These are phyloP conservation scores for Priceomyces carsonii DNA, from an alignment of 805 yeast genomes.

Conservation along the genomic window DNA sequence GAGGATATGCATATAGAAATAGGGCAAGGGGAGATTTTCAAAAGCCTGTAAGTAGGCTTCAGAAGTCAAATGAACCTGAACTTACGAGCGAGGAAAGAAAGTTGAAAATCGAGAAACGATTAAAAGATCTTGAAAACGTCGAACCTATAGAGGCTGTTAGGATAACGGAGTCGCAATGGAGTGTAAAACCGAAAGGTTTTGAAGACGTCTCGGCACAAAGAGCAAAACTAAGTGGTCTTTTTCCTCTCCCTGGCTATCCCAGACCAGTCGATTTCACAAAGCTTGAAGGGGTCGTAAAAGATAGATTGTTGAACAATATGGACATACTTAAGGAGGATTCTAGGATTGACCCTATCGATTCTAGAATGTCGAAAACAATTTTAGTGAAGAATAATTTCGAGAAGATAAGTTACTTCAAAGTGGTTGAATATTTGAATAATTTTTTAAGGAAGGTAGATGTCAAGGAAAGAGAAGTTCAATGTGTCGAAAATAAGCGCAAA, in stretches of 20 bases:
- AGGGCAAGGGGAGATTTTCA: constrained; percentile 1
- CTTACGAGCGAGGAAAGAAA: constrained; percentile 22
- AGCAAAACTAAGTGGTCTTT: constrained; percentile 78
- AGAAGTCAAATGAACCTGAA: constrained; percentile 11
- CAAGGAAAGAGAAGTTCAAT: constrained; percentile 34
- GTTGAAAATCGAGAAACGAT: constrained; percentile 21
- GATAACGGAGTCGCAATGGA: constrained; percentile 63
- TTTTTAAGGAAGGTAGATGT: constrained; percentile 46
- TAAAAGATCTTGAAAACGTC: constrained; percentile 37
- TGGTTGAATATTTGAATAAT: constrained; percentile 47
- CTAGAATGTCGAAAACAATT: constrained; percentile 31
- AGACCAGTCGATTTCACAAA: constrained; percentile 44
- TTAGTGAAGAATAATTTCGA: constrained; percentile 34
- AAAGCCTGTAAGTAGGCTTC: background rate
- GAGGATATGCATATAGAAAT: background rate
- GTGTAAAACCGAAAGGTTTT: constrained; percentile 67
- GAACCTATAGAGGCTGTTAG: constrained; percentile 53
- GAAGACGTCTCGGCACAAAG: constrained; percentile 72
- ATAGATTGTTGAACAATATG: constrained; percentile 28
- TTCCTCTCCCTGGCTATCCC: constrained; percentile 71
- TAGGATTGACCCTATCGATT: constrained; percentile 40
- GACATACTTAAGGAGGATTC: constrained; percentile 35
- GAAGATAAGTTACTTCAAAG: constrained; percentile 30
- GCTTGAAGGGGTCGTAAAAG: constrained; percentile 37
- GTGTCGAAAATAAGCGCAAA: constrained; percentile 33